Evolutionary conservation across 768 basidiomycete genomes (phyloP).

Genomic region (Trametes villosa): DNA sequence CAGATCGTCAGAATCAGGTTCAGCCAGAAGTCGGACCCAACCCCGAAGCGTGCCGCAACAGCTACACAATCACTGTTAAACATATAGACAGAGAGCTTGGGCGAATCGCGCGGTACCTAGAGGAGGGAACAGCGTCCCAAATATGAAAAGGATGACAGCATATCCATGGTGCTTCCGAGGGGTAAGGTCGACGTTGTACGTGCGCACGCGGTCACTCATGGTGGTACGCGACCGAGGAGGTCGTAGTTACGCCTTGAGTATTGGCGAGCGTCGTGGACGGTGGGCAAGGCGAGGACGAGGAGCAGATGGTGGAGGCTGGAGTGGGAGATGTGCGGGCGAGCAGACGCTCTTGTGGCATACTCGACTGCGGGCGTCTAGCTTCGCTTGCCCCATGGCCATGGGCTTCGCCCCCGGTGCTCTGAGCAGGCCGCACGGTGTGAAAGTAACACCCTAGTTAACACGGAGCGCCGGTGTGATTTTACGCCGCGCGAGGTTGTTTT

Average conservation of each 20-base stretch:
- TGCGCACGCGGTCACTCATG: conserved; percentile 17
- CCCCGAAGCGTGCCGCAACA: conserved; percentile 91
- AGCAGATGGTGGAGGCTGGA: not conserved
- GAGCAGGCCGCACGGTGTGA: too few relatives aligned
- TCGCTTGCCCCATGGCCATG: not conserved
- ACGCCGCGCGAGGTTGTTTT: too few relatives aligned
- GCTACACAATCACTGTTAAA: conserved; percentile 57
- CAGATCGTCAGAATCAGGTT: conserved; percentile 87
- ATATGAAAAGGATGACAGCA: conserved; percentile 77
- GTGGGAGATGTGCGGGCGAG: not conserved
- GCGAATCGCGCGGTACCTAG: conserved; percentile 79
- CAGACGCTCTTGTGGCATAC: not conserved
- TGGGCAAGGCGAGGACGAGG: not conserved
- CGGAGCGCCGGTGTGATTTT: too few relatives aligned
- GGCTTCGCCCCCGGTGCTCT: too few relatives aligned
- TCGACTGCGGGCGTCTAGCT: conserved; percentile 11
- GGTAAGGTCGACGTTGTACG: conserved; percentile 57
- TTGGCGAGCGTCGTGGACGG: not conserved
- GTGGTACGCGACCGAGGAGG: not conserved
- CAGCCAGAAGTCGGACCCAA: conserved; percentile 90
- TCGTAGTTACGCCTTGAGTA: not conserved
- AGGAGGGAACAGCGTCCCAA: conserved; percentile 91
- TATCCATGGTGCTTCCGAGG: conserved; percentile 84
- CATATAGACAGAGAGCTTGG: conserved; percentile 30
- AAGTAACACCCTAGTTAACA: too few relatives aligned